Conservation (phyloP, 2,329 filamentous ascomycete genomes). For the Trichoderma atroviride region DNA sequence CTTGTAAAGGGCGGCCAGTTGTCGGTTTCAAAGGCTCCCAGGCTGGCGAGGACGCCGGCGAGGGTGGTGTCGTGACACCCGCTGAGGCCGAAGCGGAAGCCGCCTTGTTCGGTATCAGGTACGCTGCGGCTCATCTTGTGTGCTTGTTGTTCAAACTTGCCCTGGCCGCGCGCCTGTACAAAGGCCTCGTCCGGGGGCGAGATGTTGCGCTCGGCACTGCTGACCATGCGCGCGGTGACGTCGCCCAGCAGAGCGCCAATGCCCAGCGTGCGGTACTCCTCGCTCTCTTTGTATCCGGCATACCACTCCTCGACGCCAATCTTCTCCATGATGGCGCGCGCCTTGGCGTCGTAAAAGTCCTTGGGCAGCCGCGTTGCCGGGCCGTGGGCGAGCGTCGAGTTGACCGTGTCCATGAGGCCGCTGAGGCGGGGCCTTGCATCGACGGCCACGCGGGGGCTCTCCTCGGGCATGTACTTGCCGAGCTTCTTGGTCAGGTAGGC, state of each 20-base stretch:
- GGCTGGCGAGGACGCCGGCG: conserved; percentile 72
- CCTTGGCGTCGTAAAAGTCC: conserved; percentile 83
- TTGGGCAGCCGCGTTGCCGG: conserved; percentile 75
- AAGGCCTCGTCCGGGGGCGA: conserved; percentile 52
- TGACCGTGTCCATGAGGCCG: conserved; percentile 93
- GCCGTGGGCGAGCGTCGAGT: conserved; percentile 78
- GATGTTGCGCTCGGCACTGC: conserved; percentile 57
- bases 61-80: conserved; percentile 95
- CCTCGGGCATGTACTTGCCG: conserved; percentile 82
- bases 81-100: conserved; percentile 75
- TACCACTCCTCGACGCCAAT: conserved; percentile 94
- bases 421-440: conserved; percentile 82
- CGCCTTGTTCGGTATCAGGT: conserved; percentile 25
- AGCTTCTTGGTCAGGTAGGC: conserved; percentile 76
- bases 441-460: conserved; percentile 70
- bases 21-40: conserved; percentile 74
- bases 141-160: background rate
- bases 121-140: background rate
- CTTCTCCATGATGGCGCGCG: conserved; percentile 68
- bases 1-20: conserved; percentile 93
- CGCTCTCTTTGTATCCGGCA: conserved; percentile 77
- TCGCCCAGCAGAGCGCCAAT: conserved; percentile 87
- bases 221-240: conserved; percentile 74
- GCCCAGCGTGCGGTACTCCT: conserved; percentile 85
- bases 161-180: conserved; percentile 40